Percentiles rank a stretch among this genome's conserved stretches.
These are phyloP conservation scores for Limnomonas spitsbergensis DNA, from an alignment of 139 green algal genomes.

Conservation along the genomic window DNA sequence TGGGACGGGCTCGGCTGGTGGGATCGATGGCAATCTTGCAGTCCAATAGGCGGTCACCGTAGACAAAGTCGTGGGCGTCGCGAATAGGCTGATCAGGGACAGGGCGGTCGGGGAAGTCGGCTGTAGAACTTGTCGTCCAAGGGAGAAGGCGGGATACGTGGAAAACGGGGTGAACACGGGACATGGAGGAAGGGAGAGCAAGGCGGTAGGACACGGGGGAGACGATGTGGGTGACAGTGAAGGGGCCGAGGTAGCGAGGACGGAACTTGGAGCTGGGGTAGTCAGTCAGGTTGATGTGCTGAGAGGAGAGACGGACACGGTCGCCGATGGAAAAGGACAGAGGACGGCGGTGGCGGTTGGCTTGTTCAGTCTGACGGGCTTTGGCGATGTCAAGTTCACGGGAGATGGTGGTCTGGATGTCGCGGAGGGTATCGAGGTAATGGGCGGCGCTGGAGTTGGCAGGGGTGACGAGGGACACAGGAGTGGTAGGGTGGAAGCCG, in stretches of 20 bases:
- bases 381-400: conserved; percentile 15
- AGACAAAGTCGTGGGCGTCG: conserved; percentile 1
- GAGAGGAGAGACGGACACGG: conserved; percentile 20
- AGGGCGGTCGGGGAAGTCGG: conserved; percentile 7
- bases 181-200: conserved; percentile 4
- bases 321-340: conserved; percentile 26
- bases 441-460: neutral
- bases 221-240: conserved; percentile 17
- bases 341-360: conserved; percentile 17
- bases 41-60: neutral
- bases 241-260: conserved; percentile 21
- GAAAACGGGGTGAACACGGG: conserved; percentile 21
- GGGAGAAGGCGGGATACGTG: conserved; percentile 24
- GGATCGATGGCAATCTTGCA: conserved; percentile 10
- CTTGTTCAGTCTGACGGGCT: neutral
- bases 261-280: conserved; percentile 20
- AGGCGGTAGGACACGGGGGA: conserved; percentile 23
- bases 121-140: neutral
- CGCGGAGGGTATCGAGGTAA: conserved; percentile 7
- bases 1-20: neutral
- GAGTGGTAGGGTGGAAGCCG: conserved; percentile 6
- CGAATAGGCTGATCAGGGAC: neutral
- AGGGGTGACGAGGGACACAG: neutral
- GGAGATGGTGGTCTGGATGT: conserved; percentile 15
- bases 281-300: conserved; percentile 15